Evolutionary conservation across 257 asterid genomes (phyloP).

Genomic region (Ophiorrhiza pumila): DNA sequence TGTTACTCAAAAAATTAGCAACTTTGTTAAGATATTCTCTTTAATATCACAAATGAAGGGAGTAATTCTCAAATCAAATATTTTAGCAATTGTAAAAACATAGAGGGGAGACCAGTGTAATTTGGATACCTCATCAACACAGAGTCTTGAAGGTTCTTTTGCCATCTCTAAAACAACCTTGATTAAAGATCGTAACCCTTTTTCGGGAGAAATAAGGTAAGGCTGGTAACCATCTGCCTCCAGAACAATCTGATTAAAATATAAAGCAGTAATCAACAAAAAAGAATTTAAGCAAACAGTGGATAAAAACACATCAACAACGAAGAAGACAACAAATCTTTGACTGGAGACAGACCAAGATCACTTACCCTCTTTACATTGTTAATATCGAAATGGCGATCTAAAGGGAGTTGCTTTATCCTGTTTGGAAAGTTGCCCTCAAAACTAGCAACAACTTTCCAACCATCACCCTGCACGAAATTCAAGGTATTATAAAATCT

Average conservation of each 20-base stretch:
- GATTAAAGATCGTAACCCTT: conserved; percentile 87
- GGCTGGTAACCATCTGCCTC: conserved; percentile 99
- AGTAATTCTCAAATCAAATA: neutral
- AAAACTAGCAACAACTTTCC: conserved; percentile 98
- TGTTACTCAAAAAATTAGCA: neutral
- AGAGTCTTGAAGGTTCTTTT: conserved; percentile 94
- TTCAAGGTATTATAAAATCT: neutral
- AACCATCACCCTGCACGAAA: conserved; percentile 76
- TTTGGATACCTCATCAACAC: conserved; percentile 88
- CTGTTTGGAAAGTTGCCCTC: conserved; percentile 96
- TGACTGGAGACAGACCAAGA: conserved; percentile 1
- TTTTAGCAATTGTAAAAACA: neutral
- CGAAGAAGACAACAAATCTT: neutral
- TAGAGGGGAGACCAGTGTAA: neutral
- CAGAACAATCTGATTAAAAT: conserved; percentile 68
- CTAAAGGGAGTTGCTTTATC: conserved; percentile 92
- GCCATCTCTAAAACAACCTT: conserved; percentile 87
- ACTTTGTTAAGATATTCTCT: neutral
- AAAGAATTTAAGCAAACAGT: neutral
- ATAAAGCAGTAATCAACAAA: conserved; percentile 26
- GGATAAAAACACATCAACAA: neutral
- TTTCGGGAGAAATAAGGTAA: conserved; percentile 97
- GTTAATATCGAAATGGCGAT: conserved; percentile 87
- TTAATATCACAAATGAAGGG: neutral
- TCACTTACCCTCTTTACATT: conserved; percentile 80